phyloP scores from a whole-genome alignment of 2,329 filamentous ascomycete genomes.

The Arthroderma sp. region DNA sequence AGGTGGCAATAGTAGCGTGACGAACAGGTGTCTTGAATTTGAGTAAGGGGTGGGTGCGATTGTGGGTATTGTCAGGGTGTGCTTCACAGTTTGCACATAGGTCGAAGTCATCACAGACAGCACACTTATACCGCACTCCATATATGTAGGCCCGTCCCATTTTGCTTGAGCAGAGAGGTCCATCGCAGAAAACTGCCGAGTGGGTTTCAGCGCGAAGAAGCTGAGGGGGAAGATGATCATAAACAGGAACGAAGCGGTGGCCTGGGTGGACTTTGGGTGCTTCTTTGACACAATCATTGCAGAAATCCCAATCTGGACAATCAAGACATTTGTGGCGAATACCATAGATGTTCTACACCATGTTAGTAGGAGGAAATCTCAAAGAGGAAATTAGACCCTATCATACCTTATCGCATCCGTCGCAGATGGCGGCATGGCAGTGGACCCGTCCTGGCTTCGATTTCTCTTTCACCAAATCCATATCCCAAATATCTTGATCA shows the following conservation, averaged over 20 bases:
- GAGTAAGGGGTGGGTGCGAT: constrained; percentile 90
- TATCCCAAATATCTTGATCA: constrained; percentile 39
- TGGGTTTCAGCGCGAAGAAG: constrained; percentile 43
- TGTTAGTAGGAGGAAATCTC: constrained; percentile 12
- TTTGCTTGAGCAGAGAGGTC: constrained; percentile 59
- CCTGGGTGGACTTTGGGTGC: constrained; percentile 59
- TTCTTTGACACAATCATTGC: constrained; percentile 57
- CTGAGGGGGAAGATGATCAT: constrained; percentile 49
- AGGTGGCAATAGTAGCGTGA: constrained; percentile 73
- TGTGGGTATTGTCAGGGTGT: constrained; percentile 69
- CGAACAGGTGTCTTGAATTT: constrained; percentile 92
- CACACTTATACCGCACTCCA: constrained; percentile 90
- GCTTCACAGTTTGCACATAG: constrained; percentile 94
- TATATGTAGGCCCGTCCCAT: constrained; percentile 46
- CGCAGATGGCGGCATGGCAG: constrained; percentile 78
- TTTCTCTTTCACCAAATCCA: constrained; percentile 51
- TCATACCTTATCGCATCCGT: constrained; percentile 68
- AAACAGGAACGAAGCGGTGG: constrained; percentile 82
- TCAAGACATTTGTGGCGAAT: constrained; percentile 92
- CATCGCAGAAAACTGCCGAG: constrained; percentile 84
- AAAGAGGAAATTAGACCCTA: not conserved
- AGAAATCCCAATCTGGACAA: constrained; percentile 97
- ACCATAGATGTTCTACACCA: constrained; percentile 58
- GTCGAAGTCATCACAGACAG: constrained; percentile 86
- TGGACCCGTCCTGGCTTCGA: constrained; percentile 69